phyloP scores from a whole-genome alignment of 768 basidiomycete genomes.

The Lactifluus volemus region DNA sequence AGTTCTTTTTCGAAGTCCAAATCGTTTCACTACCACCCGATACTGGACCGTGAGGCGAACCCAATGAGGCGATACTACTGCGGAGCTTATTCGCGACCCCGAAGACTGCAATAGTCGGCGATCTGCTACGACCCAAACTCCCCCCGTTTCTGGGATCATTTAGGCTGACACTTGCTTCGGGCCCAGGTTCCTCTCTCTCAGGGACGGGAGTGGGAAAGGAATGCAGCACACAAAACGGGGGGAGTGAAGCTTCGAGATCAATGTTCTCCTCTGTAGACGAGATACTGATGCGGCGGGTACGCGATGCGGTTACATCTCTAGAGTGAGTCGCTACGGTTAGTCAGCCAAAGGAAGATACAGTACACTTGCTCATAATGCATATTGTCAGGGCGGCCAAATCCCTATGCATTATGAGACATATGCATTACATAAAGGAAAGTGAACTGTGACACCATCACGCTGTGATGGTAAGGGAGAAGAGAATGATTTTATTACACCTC shows the following conservation, averaged over 20 bases:
- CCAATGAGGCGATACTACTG: slow-evolving; percentile 37
- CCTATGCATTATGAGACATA: too few species aligned
- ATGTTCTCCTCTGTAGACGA: slow-evolving; percentile 20
- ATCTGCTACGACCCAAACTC: slow-evolving; percentile 15
- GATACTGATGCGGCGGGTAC: slow-evolving; percentile 16
- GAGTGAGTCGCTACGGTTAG: slow-evolving; percentile 13
- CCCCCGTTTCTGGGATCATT: background rate
- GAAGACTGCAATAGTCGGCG: slow-evolving; percentile 11
- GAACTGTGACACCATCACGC: too few species aligned
- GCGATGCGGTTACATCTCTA: slow-evolving; percentile 17
- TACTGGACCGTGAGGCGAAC: slow-evolving; percentile 37
- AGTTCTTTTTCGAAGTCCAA: slow-evolving; percentile 77
- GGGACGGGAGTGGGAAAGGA: slow-evolving; percentile 15
- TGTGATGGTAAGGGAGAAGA: too few species aligned
- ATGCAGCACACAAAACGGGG: slow-evolving; percentile 8
- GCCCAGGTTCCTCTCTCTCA: slow-evolving; percentile 10
- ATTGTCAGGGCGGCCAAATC: too few species aligned
- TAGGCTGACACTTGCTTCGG: background rate
- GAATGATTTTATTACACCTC: too few species aligned
- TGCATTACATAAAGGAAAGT: too few species aligned
- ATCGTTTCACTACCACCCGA: slow-evolving; percentile 36
- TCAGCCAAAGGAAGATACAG: background rate
- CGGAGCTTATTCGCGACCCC: slow-evolving; percentile 36
- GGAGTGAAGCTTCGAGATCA: slow-evolving; percentile 25
- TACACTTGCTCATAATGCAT: too few species aligned